Evolutionary conservation across 192 early-diverging fungal species (phyloP).

Genomic region (Podila epigama): DNA sequence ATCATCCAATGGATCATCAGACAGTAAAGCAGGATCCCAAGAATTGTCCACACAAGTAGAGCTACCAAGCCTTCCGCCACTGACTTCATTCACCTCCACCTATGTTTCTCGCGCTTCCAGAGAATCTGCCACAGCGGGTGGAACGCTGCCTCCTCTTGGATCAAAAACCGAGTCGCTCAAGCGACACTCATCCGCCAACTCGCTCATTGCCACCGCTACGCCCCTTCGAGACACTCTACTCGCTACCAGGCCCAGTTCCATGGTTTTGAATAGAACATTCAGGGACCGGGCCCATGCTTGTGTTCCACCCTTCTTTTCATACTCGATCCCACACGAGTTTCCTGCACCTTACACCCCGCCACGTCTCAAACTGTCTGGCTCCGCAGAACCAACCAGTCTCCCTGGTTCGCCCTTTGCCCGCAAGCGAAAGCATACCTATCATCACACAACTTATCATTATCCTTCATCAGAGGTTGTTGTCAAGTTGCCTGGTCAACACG

Average conservation of each 20-base stretch:
- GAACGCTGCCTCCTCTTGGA: no score
- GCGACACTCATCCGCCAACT: conserved; percentile 10
- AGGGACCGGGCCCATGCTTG: conserved; percentile 27
- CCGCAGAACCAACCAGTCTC: conserved; percentile 26
- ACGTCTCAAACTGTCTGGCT: conserved; percentile 31
- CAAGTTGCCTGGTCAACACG: conserved; percentile 24
- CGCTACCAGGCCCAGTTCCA: conserved; percentile 26
- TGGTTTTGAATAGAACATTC: conserved; percentile 15
- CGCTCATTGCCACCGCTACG: conserved; percentile 5
- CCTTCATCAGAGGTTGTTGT: conserved; percentile 21
- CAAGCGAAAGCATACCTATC: conserved; percentile 39
- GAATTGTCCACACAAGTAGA: neutral
- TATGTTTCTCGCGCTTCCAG: neutral
- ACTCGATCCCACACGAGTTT: conserved; percentile 48
- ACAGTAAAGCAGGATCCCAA: neutral
- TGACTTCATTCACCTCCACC: conserved; percentile 2
- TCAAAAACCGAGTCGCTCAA: conserved; percentile 7
- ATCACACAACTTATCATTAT: conserved; percentile 7
- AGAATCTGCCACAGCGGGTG: no score
- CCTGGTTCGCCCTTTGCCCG: conserved; percentile 40
- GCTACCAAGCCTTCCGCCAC: neutral
- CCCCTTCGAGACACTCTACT: conserved; percentile 17
- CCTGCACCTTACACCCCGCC: conserved; percentile 45
- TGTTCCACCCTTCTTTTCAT: conserved; percentile 41
- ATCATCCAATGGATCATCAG: no score